Conservation (phyloP, 2,329 filamentous ascomycete genomes). For the Penicillium sp. region DNA sequence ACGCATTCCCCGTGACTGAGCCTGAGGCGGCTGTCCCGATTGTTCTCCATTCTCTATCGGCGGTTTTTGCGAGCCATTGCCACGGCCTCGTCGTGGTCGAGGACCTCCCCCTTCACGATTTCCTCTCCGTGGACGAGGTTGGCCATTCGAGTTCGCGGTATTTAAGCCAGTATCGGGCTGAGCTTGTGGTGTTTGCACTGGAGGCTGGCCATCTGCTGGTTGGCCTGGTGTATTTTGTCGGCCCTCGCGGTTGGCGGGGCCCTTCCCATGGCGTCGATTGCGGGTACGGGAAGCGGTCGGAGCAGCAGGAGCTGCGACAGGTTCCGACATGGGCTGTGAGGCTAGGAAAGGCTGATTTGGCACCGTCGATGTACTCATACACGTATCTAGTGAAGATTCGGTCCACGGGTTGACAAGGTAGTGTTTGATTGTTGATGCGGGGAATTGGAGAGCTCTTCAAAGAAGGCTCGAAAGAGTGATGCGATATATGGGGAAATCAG, state of each 20-base stretch:
- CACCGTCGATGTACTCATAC: constrained; percentile 8
- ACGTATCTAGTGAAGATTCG: neutral
- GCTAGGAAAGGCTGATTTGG: neutral
- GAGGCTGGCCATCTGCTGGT: constrained; percentile 6
- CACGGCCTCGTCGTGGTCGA: constrained; percentile 21
- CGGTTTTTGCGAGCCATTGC: constrained; percentile 19
- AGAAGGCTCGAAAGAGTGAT: too few relatives aligned
- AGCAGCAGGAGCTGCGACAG: constrained; percentile 1
- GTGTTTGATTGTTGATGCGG: neutral
- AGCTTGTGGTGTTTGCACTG: constrained; percentile 11
- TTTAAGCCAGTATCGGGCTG: neutral
- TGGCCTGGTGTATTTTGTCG: constrained; percentile 19
- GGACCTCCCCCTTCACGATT: constrained; percentile 26
- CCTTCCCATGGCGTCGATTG: constrained; percentile 29
- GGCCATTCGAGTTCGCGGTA: constrained; percentile 8
- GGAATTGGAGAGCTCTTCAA: neutral
- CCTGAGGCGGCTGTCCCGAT: constrained; percentile 10
- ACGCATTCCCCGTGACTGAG: constrained; percentile 22
- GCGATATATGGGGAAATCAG: neutral
- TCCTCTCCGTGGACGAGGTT: constrained; percentile 23
- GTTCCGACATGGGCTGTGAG: constrained; percentile 10
- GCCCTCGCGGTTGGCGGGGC: constrained; percentile 26
- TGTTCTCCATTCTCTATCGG: constrained; percentile 14
- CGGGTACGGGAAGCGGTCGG: constrained; percentile 8
- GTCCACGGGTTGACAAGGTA: neutral